A percentile compares a stretch with the other conserved stretches of the same genome.
Conservation (phyloP, 2,329 filamentous ascomycete species). For the Fusarium abutilonis region DNA sequence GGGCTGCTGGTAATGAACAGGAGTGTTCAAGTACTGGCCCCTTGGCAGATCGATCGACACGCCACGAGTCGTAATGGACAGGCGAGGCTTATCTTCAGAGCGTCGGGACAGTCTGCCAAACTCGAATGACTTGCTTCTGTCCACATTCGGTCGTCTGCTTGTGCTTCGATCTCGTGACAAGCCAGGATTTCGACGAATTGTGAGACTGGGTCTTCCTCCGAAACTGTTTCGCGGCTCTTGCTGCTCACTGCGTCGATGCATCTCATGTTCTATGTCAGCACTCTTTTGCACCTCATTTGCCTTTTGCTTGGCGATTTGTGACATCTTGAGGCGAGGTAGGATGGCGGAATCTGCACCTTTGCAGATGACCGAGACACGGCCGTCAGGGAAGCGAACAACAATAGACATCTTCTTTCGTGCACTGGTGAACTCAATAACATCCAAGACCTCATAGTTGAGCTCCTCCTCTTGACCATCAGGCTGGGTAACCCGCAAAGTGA, state of each 20-base stretch:
- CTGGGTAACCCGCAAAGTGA: conserved; percentile 62
- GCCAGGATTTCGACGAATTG: conserved; percentile 57
- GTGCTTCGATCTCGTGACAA: conserved; percentile 43
- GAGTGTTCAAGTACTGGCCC: conserved; percentile 45
- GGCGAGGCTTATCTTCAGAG: conserved; percentile 54
- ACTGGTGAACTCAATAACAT: conserved; percentile 91
- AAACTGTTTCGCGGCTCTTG: conserved; percentile 64
- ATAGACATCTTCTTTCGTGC: conserved; percentile 92
- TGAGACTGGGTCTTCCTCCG: conserved; percentile 64
- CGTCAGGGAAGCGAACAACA: conserved; percentile 84
- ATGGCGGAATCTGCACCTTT: conserved; percentile 91
- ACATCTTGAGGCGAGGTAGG: conserved; percentile 78
- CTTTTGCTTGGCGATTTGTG: conserved; percentile 79
- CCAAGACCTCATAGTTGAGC: conserved; percentile 80
- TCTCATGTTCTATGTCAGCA: conserved; percentile 66
- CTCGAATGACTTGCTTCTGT: conserved; percentile 59
- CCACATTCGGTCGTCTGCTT: conserved; percentile 45
- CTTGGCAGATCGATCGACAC: conserved; percentile 58
- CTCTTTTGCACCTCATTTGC: conserved; percentile 72
- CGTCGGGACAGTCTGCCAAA: conserved; percentile 52
- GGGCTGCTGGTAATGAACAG: conserved; percentile 60
- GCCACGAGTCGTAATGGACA: conserved; percentile 54
- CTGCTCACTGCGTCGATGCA: conserved; percentile 65
- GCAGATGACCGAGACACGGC: conserved; percentile 82
- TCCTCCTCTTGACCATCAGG: conserved; percentile 54